A percentile compares a stretch with the other conserved stretches of the same genome.
Conservation (phyloP, 495 filamentous ascomycete genomes). For the Penicillium soppii region DNA sequence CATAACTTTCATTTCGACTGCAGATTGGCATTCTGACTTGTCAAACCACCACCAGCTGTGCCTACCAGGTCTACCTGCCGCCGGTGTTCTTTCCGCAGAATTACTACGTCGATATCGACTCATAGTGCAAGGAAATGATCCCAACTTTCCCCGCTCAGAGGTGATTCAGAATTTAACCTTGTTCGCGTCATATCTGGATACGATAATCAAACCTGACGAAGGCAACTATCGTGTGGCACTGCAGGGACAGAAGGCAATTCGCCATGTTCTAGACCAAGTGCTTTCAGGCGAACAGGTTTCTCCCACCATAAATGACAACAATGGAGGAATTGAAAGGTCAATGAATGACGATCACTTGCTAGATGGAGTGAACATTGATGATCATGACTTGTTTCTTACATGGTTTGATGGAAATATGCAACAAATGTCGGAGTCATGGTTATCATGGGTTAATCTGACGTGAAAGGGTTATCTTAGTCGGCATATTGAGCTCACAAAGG, state of each 20-base stretch:
- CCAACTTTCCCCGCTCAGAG: conserved; percentile 48
- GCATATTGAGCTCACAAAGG: too few species aligned
- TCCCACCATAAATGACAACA: not conserved
- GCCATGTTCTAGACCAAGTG: conserved; percentile 26
- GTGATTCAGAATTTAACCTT: conserved; percentile 61
- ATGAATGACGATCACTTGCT: not conserved
- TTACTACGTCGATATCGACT: conserved; percentile 35
- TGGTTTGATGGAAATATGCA: conserved; percentile 13
- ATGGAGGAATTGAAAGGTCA: not conserved
- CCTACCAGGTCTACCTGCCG: conserved; percentile 48
- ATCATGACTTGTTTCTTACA: conserved; percentile 10
- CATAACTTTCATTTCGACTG: not conserved
- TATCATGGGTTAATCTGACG: conserved; percentile 15
- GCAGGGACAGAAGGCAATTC: conserved; percentile 21
- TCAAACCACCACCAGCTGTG: conserved; percentile 4
- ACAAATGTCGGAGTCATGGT: conserved; percentile 9
- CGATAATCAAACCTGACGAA: conserved; percentile 16
- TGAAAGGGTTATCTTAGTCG: too few species aligned
- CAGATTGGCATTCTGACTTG: not conserved
- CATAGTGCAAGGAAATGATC: not conserved
- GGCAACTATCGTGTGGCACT: conserved; percentile 21
- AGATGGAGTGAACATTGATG: conserved; percentile 11
- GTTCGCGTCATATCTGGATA: conserved; percentile 35
- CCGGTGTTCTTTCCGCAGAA: conserved; percentile 56
- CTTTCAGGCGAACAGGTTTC: conserved; percentile 10